Evolutionary conservation across 768 basidiomycete species (phyloP).

Genomic region (Lactarius pseudohatsudake): DNA sequence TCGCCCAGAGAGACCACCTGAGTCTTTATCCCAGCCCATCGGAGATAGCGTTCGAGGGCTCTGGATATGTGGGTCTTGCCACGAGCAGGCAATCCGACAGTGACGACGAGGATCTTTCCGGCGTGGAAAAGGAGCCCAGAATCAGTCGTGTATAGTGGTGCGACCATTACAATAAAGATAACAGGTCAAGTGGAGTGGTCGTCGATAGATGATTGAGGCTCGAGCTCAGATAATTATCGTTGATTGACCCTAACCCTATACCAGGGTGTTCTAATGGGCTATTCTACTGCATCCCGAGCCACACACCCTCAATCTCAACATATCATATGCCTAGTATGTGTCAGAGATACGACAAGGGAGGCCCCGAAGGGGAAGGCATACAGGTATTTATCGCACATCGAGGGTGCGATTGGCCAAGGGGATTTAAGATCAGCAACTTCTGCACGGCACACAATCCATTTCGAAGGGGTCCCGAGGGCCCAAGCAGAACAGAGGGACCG

Average conservation of each 20-base stretch:
- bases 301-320: slow-evolving; percentile 5
- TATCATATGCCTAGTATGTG: background rate
- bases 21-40: slow-evolving; percentile 98
- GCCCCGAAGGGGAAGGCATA: slow-evolving; percentile 1
- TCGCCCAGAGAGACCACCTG: slow-evolving; percentile 94
- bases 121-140: slow-evolving; percentile 87
- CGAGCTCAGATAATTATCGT: background rate
- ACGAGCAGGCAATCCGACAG: slow-evolving; percentile 90
- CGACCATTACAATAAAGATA: slow-evolving; percentile 58
- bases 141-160: slow-evolving; percentile 93
- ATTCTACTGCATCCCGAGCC: slow-evolving; percentile 14
- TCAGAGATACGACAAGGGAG: slow-evolving; percentile 8
- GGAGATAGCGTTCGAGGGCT: slow-evolving; percentile 92
- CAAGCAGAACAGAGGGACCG: slow-evolving; percentile 4
- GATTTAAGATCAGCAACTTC: slow-evolving; percentile 9
- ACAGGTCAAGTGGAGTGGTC: background rate
- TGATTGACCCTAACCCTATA: slow-evolving; percentile 20
- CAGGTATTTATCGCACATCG: slow-evolving; percentile 2
- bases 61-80: slow-evolving; percentile 97
- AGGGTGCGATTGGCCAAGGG: slow-evolving; percentile 4
- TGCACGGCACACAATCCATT: slow-evolving; percentile 6
- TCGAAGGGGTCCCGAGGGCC: background rate
- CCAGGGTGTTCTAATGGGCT: slow-evolving; percentile 3
- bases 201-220: background rate
- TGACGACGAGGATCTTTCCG: slow-evolving; percentile 91